Conservation (phyloP, 371 early-diverging fungal genomes). For the Haplosporangium sp. region DNA sequence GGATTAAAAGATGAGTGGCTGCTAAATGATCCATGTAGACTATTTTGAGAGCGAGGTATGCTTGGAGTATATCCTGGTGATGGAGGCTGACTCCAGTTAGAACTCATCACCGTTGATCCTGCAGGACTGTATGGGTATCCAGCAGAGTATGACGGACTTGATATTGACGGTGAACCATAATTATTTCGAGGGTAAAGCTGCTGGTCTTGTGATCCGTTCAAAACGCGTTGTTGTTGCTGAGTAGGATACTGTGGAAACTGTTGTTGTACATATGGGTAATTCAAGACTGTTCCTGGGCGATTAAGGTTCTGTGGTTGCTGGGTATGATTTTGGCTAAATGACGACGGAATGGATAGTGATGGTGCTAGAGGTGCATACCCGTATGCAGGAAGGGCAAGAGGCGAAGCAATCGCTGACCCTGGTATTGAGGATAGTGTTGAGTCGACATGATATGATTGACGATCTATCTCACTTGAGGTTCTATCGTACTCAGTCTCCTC, state of each 20-base stretch:
- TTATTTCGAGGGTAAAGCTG: conserved; percentile 3
- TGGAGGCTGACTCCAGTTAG: conserved; percentile 32
- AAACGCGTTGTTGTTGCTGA: conserved; percentile 6
- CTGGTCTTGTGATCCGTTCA: conserved; percentile 8
- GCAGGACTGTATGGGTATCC: conserved; percentile 16
- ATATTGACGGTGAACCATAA: conserved; percentile 4
- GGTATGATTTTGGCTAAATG: background rate
- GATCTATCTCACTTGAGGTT: background rate
- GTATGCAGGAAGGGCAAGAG: conserved; percentile 5
- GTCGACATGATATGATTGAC: background rate
- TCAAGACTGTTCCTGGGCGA: background rate
- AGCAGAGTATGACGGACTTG: conserved; percentile 7
- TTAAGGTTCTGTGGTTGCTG: conserved; percentile 1
- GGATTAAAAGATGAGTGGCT: background rate
- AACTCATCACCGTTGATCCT: background rate
- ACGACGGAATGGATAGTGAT: background rate
- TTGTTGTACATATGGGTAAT: background rate
- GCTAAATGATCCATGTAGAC: conserved; percentile 25
- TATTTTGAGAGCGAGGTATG: conserved; percentile 3
- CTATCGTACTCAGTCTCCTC: background rate
- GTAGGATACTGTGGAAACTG: background rate
- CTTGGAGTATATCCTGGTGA: conserved; percentile 14
- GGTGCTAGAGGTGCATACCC: background rate
- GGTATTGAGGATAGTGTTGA: background rate
- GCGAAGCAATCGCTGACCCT: background rate